These are phyloP conservation scores for Aspergillus brasiliensis DNA, from an alignment of 2,329 filamentous ascomycete species.

Conservation along the genomic window DNA sequence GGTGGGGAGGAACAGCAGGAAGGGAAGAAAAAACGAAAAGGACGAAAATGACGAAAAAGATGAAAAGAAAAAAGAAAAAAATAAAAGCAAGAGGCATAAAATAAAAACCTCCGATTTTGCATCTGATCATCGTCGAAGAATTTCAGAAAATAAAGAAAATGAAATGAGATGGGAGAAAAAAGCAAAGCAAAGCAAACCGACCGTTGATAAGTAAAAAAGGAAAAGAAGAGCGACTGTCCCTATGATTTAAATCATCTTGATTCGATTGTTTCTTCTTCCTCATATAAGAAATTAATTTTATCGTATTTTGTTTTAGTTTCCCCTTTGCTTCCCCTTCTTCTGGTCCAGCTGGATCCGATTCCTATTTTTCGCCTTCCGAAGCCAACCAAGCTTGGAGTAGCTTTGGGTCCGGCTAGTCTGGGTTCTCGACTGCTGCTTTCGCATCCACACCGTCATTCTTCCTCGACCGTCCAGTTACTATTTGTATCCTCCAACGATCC, in stretches of 20 bases:
- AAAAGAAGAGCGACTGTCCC: background rate
- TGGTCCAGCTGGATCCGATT: background rate
- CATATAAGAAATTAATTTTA: background rate
- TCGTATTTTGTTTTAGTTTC: constrained; percentile 4
- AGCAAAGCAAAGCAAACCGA: background rate
- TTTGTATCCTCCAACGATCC: constrained; percentile 26
- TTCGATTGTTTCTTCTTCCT: no score
- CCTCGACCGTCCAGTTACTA: constrained; percentile 15
- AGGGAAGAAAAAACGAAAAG: background rate
- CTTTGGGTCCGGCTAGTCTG: constrained; percentile 16
- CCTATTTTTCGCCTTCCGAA: constrained; percentile 8
- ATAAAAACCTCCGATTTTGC: constrained; percentile 12
- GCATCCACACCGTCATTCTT: constrained; percentile 33
- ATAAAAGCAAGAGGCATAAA: background rate
- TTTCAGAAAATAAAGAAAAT: no score
- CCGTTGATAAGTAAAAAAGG: constrained; percentile 7
- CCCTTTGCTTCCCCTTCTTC: background rate
- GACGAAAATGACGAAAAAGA: background rate
- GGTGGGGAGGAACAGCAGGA: background rate
- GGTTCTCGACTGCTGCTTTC: constrained; percentile 19
- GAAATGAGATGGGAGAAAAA: background rate
- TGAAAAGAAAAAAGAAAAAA: no score
- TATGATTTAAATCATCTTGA: background rate
- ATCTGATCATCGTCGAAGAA: constrained; percentile 6
- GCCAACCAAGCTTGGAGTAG: constrained; percentile 19